Percentiles rank a stretch among this genome's conserved stretches.
Conservation (phyloP, 176 grass and related monocot species). For the Juncus inflexus region DNA sequence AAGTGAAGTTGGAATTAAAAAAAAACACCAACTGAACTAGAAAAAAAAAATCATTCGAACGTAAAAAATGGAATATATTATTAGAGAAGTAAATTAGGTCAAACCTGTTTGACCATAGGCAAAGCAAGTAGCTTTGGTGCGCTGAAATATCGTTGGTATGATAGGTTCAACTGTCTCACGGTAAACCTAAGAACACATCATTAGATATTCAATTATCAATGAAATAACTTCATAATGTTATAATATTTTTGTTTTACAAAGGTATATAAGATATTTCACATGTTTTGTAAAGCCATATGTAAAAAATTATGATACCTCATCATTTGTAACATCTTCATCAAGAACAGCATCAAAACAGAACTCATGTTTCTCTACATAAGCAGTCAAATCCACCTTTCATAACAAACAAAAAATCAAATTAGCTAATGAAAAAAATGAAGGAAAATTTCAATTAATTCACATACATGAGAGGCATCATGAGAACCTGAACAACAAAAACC, state of each 20-base stretch:
- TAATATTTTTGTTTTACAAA: background rate
- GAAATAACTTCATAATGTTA: background rate
- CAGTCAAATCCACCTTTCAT: constrained; percentile 91
- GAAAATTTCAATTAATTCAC: too few relatives aligned
- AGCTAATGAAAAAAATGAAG: constrained; percentile 13
- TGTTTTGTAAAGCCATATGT: too few relatives aligned
- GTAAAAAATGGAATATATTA: constrained; percentile 13
- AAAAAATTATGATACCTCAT: constrained; percentile 55
- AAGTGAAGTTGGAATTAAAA: too few relatives aligned
- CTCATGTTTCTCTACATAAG: constrained; percentile 91
- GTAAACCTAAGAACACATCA: constrained; percentile 67
- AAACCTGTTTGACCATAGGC: constrained; percentile 99
- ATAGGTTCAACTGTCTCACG: constrained; percentile 91
- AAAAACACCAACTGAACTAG: background rate
- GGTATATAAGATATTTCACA: background rate
- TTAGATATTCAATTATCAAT: constrained; percentile 17
- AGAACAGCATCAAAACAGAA: constrained; percentile 98
- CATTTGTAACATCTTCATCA: constrained; percentile 84
- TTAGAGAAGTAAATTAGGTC: constrained; percentile 6
- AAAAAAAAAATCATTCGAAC: background rate
- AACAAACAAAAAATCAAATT: constrained; percentile 36
- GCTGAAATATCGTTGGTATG: constrained; percentile 95
- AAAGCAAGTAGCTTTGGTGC: constrained; percentile 98
- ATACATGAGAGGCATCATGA: too few relatives aligned
- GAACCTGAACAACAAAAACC: background rate